phyloP scores from a whole-genome alignment of 805 yeast genomes.

The Tetrapisispora pingtungensis region DNA sequence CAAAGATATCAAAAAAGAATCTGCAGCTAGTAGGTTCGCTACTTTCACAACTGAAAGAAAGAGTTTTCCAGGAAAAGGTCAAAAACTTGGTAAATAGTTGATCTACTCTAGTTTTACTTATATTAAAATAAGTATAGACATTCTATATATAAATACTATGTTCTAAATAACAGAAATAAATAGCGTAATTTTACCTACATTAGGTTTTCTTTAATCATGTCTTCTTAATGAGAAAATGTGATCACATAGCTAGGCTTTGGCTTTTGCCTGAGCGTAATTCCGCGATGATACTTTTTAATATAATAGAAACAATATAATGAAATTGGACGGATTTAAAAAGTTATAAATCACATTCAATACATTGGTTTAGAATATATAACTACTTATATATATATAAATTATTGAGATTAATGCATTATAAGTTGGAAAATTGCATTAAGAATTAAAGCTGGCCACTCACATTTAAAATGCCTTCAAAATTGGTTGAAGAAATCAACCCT shows the following conservation, averaged over 20 bases:
- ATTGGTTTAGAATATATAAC: too few relatives aligned
- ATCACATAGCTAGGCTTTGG: too few relatives aligned
- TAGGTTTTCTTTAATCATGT: too few relatives aligned
- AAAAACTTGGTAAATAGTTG: constrained; percentile 3
- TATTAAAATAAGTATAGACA: too few relatives aligned
- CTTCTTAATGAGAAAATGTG: too few relatives aligned
- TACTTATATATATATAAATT: too few relatives aligned
- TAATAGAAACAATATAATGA: not conserved
- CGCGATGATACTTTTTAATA: not conserved
- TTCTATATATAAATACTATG: too few relatives aligned
- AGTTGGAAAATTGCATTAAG: too few relatives aligned
- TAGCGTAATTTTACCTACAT: not conserved
- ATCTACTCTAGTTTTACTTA: too few relatives aligned
- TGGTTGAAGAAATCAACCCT: constrained; percentile 27
- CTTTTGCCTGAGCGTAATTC: too few relatives aligned
- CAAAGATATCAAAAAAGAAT: not conserved
- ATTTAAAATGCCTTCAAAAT: not conserved
- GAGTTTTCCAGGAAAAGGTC: constrained; percentile 4
- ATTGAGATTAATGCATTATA: too few relatives aligned
- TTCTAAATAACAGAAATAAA: not conserved
- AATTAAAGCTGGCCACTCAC: not conserved
- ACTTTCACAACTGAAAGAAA: constrained; percentile 3
- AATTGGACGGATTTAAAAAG: not conserved
- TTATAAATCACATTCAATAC: too few relatives aligned
- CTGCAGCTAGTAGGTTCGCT: not conserved